These are phyloP conservation scores for Ceratocystis albifundus DNA, from an alignment of 2,329 filamentous ascomycete genomes.

Conservation along the genomic window DNA sequence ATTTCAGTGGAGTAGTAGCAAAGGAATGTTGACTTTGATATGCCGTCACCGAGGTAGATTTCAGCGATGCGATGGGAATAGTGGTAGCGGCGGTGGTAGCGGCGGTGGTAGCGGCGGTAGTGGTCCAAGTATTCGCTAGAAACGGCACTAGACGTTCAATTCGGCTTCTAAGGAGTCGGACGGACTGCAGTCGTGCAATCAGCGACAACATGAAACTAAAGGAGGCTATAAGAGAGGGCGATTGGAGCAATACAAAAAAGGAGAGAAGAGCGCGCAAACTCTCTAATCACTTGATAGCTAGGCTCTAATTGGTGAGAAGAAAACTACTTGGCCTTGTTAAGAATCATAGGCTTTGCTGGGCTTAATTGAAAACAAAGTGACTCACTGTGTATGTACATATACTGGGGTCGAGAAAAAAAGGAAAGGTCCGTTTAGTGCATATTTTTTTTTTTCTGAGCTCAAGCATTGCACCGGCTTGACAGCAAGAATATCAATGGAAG, in stretches of 20 bases:
- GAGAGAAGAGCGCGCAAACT: neutral
- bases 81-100: neutral
- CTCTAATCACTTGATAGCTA: neutral
- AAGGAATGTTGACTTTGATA: neutral
- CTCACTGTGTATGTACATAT: constrained; percentile 11
- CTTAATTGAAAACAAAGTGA: neutral
- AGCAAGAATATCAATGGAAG: neutral
- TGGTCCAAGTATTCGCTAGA: neutral
- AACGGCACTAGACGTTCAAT: neutral
- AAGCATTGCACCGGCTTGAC: neutral
- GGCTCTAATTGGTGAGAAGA: constrained; percentile 5
- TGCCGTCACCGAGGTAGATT: neutral
- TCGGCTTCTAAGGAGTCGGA: constrained; percentile 15
- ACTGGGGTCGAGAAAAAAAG: neutral
- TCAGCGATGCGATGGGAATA: neutral
- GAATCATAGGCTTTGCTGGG: neutral
- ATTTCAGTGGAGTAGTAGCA: neutral
- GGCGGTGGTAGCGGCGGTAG: neutral
- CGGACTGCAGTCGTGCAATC: constrained; percentile 8
- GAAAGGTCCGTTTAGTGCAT: constrained; percentile 4
- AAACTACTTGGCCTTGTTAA: neutral
- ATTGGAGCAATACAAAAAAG: neutral
- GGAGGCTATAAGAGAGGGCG: neutral
- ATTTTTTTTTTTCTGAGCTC: neutral
- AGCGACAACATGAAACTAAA: constrained; percentile 4